Percentiles rank a stretch among this genome's conserved stretches.
phyloP scores from a whole-genome alignment of 345 rosid genomes.

The Salix purpurea region DNA sequence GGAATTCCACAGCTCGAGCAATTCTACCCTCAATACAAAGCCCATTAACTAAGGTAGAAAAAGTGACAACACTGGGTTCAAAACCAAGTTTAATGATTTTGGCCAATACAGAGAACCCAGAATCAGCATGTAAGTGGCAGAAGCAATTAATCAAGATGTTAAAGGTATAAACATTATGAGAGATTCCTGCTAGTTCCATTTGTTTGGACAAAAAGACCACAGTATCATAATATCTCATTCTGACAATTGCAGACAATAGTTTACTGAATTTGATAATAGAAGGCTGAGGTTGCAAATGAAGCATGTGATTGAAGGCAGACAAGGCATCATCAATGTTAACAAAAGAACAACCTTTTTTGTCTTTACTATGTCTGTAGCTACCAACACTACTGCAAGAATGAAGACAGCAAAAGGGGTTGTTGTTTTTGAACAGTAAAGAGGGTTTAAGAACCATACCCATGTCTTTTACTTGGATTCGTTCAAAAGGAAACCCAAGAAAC shows the following conservation, averaged over 20 bases:
- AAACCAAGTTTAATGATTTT: background rate
- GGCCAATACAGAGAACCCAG: background rate
- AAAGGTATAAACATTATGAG: background rate
- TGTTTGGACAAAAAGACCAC: background rate
- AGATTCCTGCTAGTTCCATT: background rate
- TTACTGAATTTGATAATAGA: background rate
- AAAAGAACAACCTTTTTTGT: background rate
- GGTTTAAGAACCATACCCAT: no score
- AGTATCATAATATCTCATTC: background rate
- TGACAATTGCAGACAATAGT: background rate
- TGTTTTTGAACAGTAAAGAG: no score
- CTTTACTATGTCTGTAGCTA: background rate
- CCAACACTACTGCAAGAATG: no score
- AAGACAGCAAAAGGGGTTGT: no score
- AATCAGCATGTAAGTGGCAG: background rate
- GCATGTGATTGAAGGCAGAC: background rate
- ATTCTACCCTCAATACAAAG: background rate
- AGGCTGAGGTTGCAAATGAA: background rate
- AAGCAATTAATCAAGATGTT: background rate
- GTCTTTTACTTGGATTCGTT: no score
- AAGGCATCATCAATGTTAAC: background rate
- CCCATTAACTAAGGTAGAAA: background rate
- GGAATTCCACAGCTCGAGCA: background rate
- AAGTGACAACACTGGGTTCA: background rate
- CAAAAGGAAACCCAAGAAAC: no score